Percentiles rank a stretch among this genome's conserved stretches.
These are phyloP conservation scores for Endocalyx cinctus DNA, from an alignment of 2,329 filamentous ascomycete species.

Conservation along the genomic window DNA sequence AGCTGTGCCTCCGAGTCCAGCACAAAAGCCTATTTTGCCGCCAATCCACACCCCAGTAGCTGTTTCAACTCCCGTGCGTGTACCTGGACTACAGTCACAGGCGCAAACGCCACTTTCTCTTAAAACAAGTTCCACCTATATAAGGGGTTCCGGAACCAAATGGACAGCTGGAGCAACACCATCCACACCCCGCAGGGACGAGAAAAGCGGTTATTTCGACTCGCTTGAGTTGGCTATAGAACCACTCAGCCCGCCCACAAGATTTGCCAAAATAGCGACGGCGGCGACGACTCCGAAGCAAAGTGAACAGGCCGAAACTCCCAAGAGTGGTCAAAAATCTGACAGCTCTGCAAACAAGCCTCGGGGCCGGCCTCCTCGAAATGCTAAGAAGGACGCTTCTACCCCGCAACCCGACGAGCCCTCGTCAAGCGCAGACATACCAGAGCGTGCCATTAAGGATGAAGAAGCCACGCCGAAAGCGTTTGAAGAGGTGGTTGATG, in stretches of 20 bases:
- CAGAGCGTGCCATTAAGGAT: slow-evolving; percentile 49
- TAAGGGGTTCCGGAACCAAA: slow-evolving; percentile 46
- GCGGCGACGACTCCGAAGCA: slow-evolving; percentile 28
- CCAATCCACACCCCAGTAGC: slow-evolving; percentile 15
- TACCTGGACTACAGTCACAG: slow-evolving; percentile 12
- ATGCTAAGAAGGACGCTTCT: slow-evolving; percentile 26
- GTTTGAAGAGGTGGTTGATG: slow-evolving; percentile 52
- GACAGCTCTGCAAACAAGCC: slow-evolving; percentile 17
- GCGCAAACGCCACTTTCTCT: slow-evolving; percentile 18
- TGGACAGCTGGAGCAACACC: slow-evolving; percentile 55
- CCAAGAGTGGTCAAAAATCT: slow-evolving; percentile 24
- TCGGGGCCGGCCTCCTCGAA: slow-evolving; percentile 31
- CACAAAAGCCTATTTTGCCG: slow-evolving; percentile 16
- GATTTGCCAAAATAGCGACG: slow-evolving; percentile 30
- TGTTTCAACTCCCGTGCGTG: slow-evolving; percentile 12
- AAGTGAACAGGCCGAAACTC: too few relatives aligned
- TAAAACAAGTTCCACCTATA: slow-evolving; percentile 20
- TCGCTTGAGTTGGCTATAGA: slow-evolving; percentile 52
- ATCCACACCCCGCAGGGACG: slow-evolving; percentile 46
- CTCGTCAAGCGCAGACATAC: slow-evolving; percentile 37
- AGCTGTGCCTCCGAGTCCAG: slow-evolving; percentile 7
- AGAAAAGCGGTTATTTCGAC: slow-evolving; percentile 30
- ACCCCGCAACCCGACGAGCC: slow-evolving; percentile 43
- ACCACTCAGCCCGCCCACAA: slow-evolving; percentile 51
- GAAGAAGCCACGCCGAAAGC: slow-evolving; percentile 53